A percentile compares a stretch with the other conserved stretches of the same genome.
Evolutionary conservation across 2,329 filamentous ascomycete genomes (phyloP).

Genomic region (Pyrenophora teres): DNA sequence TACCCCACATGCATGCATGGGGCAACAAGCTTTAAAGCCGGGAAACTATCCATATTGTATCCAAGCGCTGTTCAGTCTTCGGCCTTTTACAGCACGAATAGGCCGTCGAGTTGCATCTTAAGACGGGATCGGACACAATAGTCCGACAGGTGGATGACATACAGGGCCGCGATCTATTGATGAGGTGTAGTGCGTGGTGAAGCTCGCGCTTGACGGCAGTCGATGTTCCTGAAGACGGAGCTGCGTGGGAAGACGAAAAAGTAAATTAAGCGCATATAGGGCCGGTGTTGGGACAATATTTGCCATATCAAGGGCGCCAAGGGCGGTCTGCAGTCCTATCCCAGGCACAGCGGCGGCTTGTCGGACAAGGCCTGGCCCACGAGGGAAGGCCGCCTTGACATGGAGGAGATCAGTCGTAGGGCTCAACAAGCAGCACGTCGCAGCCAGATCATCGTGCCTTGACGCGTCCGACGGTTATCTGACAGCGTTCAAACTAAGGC

Average conservation of each 20-base stretch:
- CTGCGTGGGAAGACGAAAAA: slow-evolving; percentile 11
- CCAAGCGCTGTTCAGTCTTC: slow-evolving; percentile 3
- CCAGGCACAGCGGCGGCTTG: slow-evolving; percentile 29
- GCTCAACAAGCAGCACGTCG: slow-evolving; percentile 22
- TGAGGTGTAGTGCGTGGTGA: background rate
- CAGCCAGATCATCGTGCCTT: slow-evolving; percentile 31
- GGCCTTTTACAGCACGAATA: slow-evolving; percentile 2
- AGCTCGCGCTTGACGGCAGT: slow-evolving; percentile 22
- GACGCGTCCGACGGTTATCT: slow-evolving; percentile 14
- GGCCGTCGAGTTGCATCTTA: slow-evolving; percentile 4
- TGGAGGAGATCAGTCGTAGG: slow-evolving; percentile 8
- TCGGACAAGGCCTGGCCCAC: slow-evolving; percentile 8
- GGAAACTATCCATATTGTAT: slow-evolving; percentile 9
- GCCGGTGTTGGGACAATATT: slow-evolving; percentile 30
- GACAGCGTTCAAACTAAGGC: slow-evolving; percentile 24
- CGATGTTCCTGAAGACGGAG: slow-evolving; percentile 8
- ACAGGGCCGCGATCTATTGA: too few relatives aligned
- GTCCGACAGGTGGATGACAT: background rate
- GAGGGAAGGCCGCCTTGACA: slow-evolving; percentile 19
- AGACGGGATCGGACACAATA: background rate
- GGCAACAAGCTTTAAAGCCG: slow-evolving; percentile 4
- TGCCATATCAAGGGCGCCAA: slow-evolving; percentile 26
- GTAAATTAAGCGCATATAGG: slow-evolving; percentile 38
- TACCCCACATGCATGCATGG: slow-evolving; percentile 13
- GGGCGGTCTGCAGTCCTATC: slow-evolving; percentile 27